Conservation (phyloP, 352 stramenopile species). For the Phytophthora constricta region DNA sequence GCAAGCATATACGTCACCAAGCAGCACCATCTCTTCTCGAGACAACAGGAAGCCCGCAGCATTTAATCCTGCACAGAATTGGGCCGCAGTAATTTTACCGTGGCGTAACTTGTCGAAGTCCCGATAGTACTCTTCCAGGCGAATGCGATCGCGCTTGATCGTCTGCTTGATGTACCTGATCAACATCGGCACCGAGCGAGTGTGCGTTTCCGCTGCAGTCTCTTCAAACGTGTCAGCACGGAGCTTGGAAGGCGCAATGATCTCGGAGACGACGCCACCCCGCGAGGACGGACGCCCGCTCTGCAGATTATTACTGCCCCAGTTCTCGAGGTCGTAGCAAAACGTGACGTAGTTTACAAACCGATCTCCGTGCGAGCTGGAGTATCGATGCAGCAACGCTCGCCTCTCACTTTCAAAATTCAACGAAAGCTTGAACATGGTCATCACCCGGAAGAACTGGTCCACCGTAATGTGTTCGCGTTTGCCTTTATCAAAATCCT, state of each 20-base stretch:
- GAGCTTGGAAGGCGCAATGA: conserved; percentile 60
- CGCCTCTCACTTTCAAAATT: conserved; percentile 52
- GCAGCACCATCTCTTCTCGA: conserved; percentile 58
- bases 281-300: conserved; percentile 48
- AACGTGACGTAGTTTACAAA: conserved; percentile 90
- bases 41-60: conserved; percentile 61
- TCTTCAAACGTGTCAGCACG: conserved; percentile 48
- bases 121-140: conserved; percentile 83
- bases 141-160: conserved; percentile 82
- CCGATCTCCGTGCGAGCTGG: conserved; percentile 70
- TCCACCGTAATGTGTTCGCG: conserved; percentile 83
- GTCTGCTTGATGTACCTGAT: conserved; percentile 84
- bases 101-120: conserved; percentile 87
- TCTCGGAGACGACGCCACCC: conserved; percentile 58
- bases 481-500: conserved; percentile 81
- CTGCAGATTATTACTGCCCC: conserved; percentile 41
- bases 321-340: conserved; percentile 79
- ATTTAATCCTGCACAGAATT: conserved; percentile 72
- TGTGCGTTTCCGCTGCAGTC: conserved; percentile 33
- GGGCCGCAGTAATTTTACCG: conserved; percentile 70
- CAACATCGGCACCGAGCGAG: conserved; percentile 68
- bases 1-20: conserved; percentile 65
- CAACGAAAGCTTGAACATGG: conserved; percentile 77
- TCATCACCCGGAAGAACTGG: conserved; percentile 85
- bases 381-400: conserved; percentile 73